phyloP scores from a whole-genome alignment of 208 protist genomes.

The Trypanosoma lewisi region DNA sequence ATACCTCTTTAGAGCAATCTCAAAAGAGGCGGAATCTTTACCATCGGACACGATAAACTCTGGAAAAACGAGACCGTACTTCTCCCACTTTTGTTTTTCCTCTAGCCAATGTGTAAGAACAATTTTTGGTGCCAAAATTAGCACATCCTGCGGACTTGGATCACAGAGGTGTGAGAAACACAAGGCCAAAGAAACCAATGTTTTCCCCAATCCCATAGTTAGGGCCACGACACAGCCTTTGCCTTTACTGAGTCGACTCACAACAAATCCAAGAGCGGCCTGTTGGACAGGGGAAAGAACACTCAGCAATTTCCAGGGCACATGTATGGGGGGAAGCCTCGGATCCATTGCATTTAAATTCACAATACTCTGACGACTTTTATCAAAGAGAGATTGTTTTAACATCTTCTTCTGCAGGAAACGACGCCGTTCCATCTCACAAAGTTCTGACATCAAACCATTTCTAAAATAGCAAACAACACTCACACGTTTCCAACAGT shows the following conservation, averaged over 20 bases:
- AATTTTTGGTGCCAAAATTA: conserved; percentile 81
- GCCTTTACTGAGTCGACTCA: conserved; percentile 45
- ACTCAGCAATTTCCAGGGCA: conserved; percentile 45
- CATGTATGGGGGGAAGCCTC: conserved; percentile 54
- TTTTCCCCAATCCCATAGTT: conserved; percentile 92
- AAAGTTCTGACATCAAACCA: conserved; percentile 72
- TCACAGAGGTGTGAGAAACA: conserved; percentile 70
- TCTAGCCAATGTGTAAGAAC: conserved; percentile 76
- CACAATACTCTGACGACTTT: conserved; percentile 33
- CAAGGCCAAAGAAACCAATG: conserved; percentile 73
- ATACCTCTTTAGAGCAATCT: conserved; percentile 47
- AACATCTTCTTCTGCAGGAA: conserved; percentile 49
- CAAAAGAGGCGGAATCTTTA: conserved; percentile 35
- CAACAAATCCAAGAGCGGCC: conserved; percentile 70
- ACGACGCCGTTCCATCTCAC: conserved; percentile 71
- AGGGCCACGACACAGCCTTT: conserved; percentile 82
- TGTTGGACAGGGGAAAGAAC: conserved; percentile 69
- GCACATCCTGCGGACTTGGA: conserved; percentile 44
- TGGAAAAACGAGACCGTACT: conserved; percentile 58
- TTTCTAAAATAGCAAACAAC: conserved; percentile 87
- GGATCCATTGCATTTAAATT: conserved; percentile 68
- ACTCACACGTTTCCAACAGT: conserved; percentile 64
- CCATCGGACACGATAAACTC: conserved; percentile 65
- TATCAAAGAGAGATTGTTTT: conserved; percentile 23
- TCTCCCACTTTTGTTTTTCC: conserved; percentile 71